A percentile compares a stretch with the other conserved stretches of the same genome.
These are phyloP conservation scores for Cercophora sp. DNA, from an alignment of 495 filamentous ascomycete genomes.

Conservation along the genomic window DNA sequence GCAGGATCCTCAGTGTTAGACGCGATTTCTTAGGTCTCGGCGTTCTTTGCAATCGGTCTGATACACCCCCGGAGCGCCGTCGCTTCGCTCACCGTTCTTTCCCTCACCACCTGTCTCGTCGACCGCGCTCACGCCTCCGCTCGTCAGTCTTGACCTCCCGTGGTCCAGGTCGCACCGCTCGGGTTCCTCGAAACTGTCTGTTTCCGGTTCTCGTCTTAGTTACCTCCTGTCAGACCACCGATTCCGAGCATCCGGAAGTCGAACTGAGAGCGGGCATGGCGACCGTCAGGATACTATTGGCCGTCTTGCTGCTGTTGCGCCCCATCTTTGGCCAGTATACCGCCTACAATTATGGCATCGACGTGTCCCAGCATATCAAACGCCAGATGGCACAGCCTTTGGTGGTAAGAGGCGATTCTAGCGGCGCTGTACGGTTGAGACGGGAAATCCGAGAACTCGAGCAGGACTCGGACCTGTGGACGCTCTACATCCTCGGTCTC, in stretches of 20 bases:
- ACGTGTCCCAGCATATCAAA: conserved; percentile 22
- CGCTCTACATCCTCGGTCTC: conserved; percentile 54
- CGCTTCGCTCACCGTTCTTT: background rate
- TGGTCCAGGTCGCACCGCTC: conserved; percentile 3
- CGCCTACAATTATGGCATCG: conserved; percentile 42
- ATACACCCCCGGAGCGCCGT: too few species aligned
- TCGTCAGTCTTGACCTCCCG: background rate
- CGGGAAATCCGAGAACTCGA: conserved; percentile 56
- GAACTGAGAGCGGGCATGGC: background rate
- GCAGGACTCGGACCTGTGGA: conserved; percentile 54
- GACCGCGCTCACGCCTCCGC: too few species aligned
- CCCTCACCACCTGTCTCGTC: background rate
- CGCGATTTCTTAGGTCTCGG: background rate
- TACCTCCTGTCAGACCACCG: conserved; percentile 1
- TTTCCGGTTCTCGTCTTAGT: background rate
- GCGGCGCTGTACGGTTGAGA: conserved; percentile 19
- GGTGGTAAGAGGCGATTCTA: conserved; percentile 18
- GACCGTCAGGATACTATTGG: conserved; percentile 4
- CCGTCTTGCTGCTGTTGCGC: background rate
- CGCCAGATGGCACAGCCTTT: conserved; percentile 19
- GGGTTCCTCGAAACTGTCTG: background rate
- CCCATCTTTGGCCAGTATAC: conserved; percentile 16
- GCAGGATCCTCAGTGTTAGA: background rate
- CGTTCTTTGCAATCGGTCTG: background rate
- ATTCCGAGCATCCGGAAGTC: conserved; percentile 9